These are phyloP conservation scores for Fusarium albosuccineum DNA, from an alignment of 2,329 filamentous ascomycete genomes.

Conservation along the genomic window DNA sequence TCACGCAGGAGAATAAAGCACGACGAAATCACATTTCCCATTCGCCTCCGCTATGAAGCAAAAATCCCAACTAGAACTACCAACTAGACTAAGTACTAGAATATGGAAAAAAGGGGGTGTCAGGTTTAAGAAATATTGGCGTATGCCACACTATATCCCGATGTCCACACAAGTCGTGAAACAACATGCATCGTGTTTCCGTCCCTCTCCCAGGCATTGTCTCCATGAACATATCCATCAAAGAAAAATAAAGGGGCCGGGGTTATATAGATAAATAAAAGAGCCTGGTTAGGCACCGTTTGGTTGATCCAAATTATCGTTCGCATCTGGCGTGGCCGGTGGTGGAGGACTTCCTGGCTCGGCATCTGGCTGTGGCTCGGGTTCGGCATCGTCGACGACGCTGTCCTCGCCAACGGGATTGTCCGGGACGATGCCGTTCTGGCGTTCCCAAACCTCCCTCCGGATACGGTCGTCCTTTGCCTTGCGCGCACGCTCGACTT, in stretches of 20 bases:
- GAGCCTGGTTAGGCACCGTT: constrained; percentile 34
- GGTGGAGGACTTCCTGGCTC: constrained; percentile 31
- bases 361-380: constrained; percentile 20
- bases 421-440: constrained; percentile 68
- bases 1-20: constrained; percentile 12
- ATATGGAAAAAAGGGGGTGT: constrained; percentile 31
- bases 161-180: constrained; percentile 23
- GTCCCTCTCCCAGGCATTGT: constrained; percentile 36
- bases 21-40: constrained; percentile 39
- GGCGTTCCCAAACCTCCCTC: constrained; percentile 80
- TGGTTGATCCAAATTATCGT: constrained; percentile 20
- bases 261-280: constrained; percentile 10
- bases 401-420: constrained; percentile 57
- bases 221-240: constrained; percentile 31
- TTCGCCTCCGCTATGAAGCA: constrained; percentile 53
- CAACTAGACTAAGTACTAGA: constrained; percentile 30
- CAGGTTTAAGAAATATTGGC: constrained; percentile 13
- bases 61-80: constrained; percentile 35
- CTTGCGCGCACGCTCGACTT: constrained; percentile 86
- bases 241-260: constrained; percentile 11
- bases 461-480: constrained; percentile 89
- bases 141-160: constrained; percentile 23
- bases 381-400: constrained; percentile 31
- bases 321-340: constrained; percentile 5
- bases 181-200: constrained; percentile 24